These are phyloP conservation scores for Rhizopogon vesiculosus DNA, from an alignment of 768 basidiomycete species.

Conservation along the genomic window DNA sequence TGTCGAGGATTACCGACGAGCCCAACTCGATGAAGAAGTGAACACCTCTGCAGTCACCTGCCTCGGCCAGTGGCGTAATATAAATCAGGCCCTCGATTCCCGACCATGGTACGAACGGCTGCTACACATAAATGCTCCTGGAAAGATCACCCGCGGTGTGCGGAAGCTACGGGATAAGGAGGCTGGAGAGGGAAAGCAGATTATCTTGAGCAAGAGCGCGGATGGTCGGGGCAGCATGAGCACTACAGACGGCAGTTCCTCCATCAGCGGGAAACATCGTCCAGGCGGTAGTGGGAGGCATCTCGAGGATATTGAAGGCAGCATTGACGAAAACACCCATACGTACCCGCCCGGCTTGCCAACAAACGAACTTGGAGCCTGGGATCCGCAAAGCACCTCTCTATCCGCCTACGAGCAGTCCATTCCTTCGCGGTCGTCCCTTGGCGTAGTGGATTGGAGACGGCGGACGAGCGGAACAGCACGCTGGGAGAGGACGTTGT, in stretches of 20 bases:
- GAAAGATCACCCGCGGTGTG: conserved; percentile 80
- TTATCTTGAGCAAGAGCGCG: conserved; percentile 48
- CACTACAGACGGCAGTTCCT: conserved; percentile 42
- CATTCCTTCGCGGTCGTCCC: conserved; percentile 46
- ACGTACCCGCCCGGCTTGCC: conserved; percentile 52
- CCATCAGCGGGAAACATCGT: conserved; percentile 16
- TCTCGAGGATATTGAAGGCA: conserved; percentile 56
- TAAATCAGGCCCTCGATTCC: conserved; percentile 79
- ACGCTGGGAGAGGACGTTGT: conserved; percentile 91
- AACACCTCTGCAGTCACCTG: conserved; percentile 93
- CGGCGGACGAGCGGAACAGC: conserved; percentile 66
- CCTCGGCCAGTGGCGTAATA: conserved; percentile 84
- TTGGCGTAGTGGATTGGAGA: conserved; percentile 81
- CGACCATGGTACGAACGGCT: conserved; percentile 72
- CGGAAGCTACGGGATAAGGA: conserved; percentile 80
- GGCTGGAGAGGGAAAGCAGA: conserved; percentile 58
- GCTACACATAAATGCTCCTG: conserved; percentile 67
- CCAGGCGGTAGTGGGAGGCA: conserved; percentile 43
- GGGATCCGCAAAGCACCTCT: conserved; percentile 33
- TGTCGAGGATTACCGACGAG: conserved; percentile 93
- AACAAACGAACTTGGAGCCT: conserved; percentile 28
- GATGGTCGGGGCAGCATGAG: conserved; percentile 36
- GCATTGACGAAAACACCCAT: conserved; percentile 52
- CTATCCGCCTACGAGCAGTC: conserved; percentile 51
- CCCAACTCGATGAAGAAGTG: conserved; percentile 83